These are phyloP conservation scores for Tolypocladium endophyticum DNA, from an alignment of 2,329 filamentous ascomycete species.

Conservation along the genomic window DNA sequence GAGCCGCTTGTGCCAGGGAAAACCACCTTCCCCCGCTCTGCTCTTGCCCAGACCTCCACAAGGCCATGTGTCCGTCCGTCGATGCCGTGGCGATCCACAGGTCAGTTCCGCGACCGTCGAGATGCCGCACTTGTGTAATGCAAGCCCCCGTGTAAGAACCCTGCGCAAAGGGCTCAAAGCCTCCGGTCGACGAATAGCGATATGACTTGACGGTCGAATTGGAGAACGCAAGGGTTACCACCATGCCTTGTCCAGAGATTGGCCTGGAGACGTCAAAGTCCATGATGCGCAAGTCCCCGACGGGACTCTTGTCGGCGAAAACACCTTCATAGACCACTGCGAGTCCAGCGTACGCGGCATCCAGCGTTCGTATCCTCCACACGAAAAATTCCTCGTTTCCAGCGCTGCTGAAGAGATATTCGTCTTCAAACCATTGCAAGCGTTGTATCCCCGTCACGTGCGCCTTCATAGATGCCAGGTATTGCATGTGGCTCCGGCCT, in stretches of 20 bases:
- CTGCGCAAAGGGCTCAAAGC: slow-evolving; percentile 39
- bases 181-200: slow-evolving; percentile 27
- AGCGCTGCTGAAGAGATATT: slow-evolving; percentile 73
- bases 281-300: slow-evolving; percentile 67
- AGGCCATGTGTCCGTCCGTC: slow-evolving; percentile 64
- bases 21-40: slow-evolving; percentile 8
- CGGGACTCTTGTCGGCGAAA: slow-evolving; percentile 37
- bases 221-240: slow-evolving; percentile 67
- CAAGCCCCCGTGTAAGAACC: slow-evolving; percentile 63
- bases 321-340: slow-evolving; percentile 47
- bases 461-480: slow-evolving; percentile 56
- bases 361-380: slow-evolving; percentile 56
- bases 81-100: slow-evolving; percentile 54
- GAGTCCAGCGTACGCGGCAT: slow-evolving; percentile 36
- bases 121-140: slow-evolving; percentile 53
- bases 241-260: slow-evolving; percentile 25
- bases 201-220: slow-evolving; percentile 68
- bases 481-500: slow-evolving; percentile 23
- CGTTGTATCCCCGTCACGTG: slow-evolving; percentile 80
- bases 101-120: slow-evolving; percentile 17
- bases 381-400: slow-evolving; percentile 84
- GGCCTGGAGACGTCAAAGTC: slow-evolving; percentile 53
- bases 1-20: slow-evolving; percentile 20
- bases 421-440: slow-evolving; percentile 61
- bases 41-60: slow-evolving; percentile 16